Conservation (phyloP, 2,329 filamentous ascomycete genomes). For the Ophiocordyceps camponoti-rufipedis region DNA sequence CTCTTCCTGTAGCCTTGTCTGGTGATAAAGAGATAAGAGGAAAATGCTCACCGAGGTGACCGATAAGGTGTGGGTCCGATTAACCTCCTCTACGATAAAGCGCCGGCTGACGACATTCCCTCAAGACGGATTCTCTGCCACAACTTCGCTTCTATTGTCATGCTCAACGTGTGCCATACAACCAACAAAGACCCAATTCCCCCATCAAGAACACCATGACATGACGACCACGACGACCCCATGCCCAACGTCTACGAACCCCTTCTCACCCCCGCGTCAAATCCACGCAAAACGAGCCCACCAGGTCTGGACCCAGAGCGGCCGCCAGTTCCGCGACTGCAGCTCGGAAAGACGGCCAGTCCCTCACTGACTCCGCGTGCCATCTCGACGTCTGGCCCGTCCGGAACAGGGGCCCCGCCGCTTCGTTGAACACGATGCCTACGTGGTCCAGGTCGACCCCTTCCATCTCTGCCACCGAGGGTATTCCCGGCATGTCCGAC, state of each 20-base stretch:
- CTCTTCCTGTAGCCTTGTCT: too few species aligned
- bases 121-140: too few species aligned
- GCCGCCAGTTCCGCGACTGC: constrained; percentile 50
- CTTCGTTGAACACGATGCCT: constrained; percentile 27
- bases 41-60: constrained; percentile 11
- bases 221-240: too few species aligned
- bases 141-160: too few species aligned
- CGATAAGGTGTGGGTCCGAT: constrained; percentile 10
- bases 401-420: constrained; percentile 18
- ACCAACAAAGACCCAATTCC: neutral
- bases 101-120: neutral
- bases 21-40: too few species aligned
- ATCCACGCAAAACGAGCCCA: constrained; percentile 38
- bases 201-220: neutral
- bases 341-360: constrained; percentile 36
- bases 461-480: constrained; percentile 32
- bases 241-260: too few species aligned
- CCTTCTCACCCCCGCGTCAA: neutral
- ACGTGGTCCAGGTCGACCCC: constrained; percentile 40
- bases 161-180: too few species aligned
- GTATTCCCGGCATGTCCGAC: constrained; percentile 49
- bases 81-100: too few species aligned
- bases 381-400: constrained; percentile 39
- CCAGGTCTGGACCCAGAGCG: constrained; percentile 41
- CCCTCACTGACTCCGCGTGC: constrained; percentile 30